Evolutionary conservation across 805 yeast genomes (phyloP), one percentile per base, ranked within the genome.

Genomic region (Candida koratica): DNA sequence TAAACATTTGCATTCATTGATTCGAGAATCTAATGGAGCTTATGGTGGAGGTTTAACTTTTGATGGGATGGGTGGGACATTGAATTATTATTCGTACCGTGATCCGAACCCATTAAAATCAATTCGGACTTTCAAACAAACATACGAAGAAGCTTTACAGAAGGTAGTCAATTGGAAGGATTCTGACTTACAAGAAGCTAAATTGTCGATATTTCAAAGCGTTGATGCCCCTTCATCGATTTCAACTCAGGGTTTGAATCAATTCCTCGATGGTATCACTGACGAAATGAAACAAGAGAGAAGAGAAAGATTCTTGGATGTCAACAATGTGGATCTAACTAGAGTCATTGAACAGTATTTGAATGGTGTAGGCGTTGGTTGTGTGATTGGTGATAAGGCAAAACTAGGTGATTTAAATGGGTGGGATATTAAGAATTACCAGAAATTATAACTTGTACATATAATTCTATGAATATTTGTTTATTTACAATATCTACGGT

Each of bases 1-100:
- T 60, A 85, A 84, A 52, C 77, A 84, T 47, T 64, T 93, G 32
- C 98, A 93, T 58, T 75, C 86, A 9, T 95, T 88, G 45, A 79
- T 93, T 25, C 75, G 98, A 46, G 98, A 93, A 54, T 79, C 90
- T 51, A 96, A 96, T 39, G 98, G 98, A 41, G 98, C 98, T 0
- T 93, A 93, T 54, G 98, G 98, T 6, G 97, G 96, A 5, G 98
- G 98, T 4, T 84, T 95, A 4, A 63, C 75, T 6, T 93, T 81
- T 56, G 84, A 81, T 54, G 87, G 90, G 0, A 55, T 85, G 15
- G 86, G 84, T 34, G 97, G 97, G 0, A 49, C 80, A 2, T 77
- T 90, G 51, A 74, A 84, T 22, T 87, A 72, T 61, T 93, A 83
- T 61, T 88, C 97, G 0, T 93, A 90, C 64, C 74, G 98, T 48